These are phyloP conservation scores for Brassica rapa DNA, from an alignment of 345 rosid species.

Conservation along the genomic window DNA sequence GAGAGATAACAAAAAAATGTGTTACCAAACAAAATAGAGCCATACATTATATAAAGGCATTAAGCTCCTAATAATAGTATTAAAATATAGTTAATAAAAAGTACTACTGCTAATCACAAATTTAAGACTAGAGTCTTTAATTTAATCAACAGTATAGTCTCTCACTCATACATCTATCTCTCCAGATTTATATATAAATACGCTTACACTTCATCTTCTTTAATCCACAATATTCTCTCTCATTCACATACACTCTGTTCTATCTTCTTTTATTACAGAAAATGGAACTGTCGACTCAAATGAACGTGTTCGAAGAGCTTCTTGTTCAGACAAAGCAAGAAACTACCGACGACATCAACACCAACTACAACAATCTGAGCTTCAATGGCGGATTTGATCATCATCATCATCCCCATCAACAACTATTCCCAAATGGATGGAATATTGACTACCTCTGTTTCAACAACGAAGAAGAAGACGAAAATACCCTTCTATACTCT, in stretches of 20 bases:
- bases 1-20: slow-evolving; percentile 28
- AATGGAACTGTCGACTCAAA: slow-evolving; percentile 68
- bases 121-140: slow-evolving; percentile 4
- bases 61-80: not conserved
- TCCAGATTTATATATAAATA: slow-evolving; percentile 37
- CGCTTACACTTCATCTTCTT: slow-evolving; percentile 36
- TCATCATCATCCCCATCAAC: slow-evolving; percentile 19
- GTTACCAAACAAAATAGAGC: slow-evolving; percentile 13
- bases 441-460: slow-evolving; percentile 53
- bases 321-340: slow-evolving; percentile 60
- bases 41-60: slow-evolving; percentile 5
- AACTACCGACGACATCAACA: slow-evolving; percentile 37
- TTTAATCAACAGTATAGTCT: slow-evolving; percentile 2
- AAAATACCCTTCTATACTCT: slow-evolving; percentile 26
- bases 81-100: slow-evolving; percentile 3
- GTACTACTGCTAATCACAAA: slow-evolving; percentile 11
- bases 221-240: slow-evolving; percentile 25
- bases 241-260: slow-evolving; percentile 2
- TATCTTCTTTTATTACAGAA: not conserved
- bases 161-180: slow-evolving; percentile 9
- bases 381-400: slow-evolving; percentile 37
- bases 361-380: slow-evolving; percentile 25
- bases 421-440: slow-evolving; percentile 51
- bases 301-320: slow-evolving; percentile 73
- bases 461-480: slow-evolving; percentile 41